Conservation (phyloP, 495 filamentous ascomycete species). For the Hypomontagnella monticulosa region DNA sequence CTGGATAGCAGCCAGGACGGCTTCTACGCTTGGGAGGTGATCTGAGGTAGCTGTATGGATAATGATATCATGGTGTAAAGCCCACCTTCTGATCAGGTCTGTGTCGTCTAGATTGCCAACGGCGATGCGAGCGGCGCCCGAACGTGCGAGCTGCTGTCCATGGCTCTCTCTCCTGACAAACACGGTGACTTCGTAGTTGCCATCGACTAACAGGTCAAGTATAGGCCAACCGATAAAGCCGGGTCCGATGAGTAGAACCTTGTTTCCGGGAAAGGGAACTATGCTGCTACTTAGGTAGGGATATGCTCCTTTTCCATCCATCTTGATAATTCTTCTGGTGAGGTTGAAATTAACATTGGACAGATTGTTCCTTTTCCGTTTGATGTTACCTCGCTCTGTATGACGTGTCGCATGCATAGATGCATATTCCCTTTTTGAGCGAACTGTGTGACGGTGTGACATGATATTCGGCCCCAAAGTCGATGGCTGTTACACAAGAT, state of each 20-base stretch:
- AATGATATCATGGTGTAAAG: slow-evolving; percentile 44
- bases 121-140: slow-evolving; percentile 39
- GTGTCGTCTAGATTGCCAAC: slow-evolving; percentile 40
- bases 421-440: too few relatives aligned
- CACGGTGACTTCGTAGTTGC: slow-evolving; percentile 48
- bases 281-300: too few relatives aligned
- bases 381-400: too few relatives aligned
- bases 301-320: too few relatives aligned
- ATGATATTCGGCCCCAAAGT: too few relatives aligned
- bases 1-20: slow-evolving; percentile 48
- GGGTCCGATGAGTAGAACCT: slow-evolving; percentile 52
- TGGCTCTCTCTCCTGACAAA: slow-evolving; percentile 45
- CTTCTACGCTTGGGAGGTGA: slow-evolving; percentile 47
- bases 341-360: too few relatives aligned
- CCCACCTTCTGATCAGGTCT: slow-evolving; percentile 45
- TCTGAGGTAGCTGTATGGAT: slow-evolving; percentile 54
- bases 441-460: too few relatives aligned
- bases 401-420: too few relatives aligned
- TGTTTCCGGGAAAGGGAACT: slow-evolving; percentile 40
- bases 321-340: too few relatives aligned
- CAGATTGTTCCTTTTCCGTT: too few relatives aligned
- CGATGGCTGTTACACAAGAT: too few relatives aligned
- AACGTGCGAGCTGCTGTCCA: slow-evolving; percentile 33
- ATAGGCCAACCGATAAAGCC: slow-evolving; percentile 54
- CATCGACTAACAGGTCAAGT: slow-evolving; percentile 48